Percentiles rank a stretch among this genome's conserved stretches.
Evolutionary conservation across 768 basidiomycete species (phyloP).

Genomic region (Tylopilus sp.): DNA sequence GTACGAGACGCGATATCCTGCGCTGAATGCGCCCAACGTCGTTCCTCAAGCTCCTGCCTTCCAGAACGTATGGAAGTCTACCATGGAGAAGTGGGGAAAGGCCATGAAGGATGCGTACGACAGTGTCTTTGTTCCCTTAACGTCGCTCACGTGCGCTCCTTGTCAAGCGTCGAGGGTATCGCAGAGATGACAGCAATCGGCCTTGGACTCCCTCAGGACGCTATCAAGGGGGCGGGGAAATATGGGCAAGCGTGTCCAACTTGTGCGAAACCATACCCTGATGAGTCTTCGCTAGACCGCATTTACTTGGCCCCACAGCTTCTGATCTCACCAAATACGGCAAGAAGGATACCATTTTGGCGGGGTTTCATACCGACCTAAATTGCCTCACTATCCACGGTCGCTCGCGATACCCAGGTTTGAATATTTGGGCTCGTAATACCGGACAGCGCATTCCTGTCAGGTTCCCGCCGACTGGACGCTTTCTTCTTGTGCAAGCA

Average conservation of each 20-base stretch:
- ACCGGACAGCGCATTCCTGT: conserved; percentile 88
- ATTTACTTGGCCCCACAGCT: conserved; percentile 90
- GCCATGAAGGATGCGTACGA: conserved; percentile 87
- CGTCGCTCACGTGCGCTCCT: not conserved
- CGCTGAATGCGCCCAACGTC: conserved; percentile 78
- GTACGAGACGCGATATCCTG: conserved; percentile 75
- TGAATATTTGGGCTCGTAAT: conserved; percentile 95
- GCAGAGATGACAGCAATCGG: conserved; percentile 87
- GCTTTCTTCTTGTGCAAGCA: conserved; percentile 87
- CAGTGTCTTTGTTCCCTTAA: not conserved
- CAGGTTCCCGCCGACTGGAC: conserved; percentile 75
- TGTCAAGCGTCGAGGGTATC: conserved; percentile 72
- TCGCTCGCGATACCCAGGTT: conserved; percentile 79
- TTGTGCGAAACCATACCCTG: not conserved
- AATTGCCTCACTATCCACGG: conserved; percentile 94
- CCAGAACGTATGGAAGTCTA: conserved; percentile 60
- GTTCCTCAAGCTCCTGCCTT: conserved; percentile 62
- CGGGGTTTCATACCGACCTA: conserved; percentile 92
- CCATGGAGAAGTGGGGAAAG: conserved; percentile 83
- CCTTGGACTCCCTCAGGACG: conserved; percentile 64
- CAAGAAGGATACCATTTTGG: conserved; percentile 76
- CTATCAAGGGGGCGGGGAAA: conserved; percentile 74
- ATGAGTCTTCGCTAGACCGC: conserved; percentile 49
- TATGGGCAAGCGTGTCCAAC: conserved; percentile 60
- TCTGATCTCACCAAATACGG: conserved; percentile 84